Evolutionary conservation across 805 yeast species (phyloP).

Genomic region (Wickerhamiella vanderwaltii): DNA sequence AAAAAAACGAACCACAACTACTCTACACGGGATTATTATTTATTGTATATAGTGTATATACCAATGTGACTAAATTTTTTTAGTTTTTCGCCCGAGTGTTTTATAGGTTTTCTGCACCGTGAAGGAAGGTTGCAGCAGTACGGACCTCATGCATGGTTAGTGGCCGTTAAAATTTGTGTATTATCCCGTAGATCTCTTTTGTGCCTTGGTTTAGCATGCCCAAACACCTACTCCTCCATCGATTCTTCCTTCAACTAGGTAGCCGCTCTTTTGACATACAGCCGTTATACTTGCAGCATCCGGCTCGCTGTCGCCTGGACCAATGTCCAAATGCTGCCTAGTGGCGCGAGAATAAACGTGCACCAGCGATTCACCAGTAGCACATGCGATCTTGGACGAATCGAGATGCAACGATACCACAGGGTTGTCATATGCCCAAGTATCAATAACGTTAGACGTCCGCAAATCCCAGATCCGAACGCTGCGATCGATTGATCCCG

Average conservation of each 20-base stretch:
- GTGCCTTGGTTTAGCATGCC: conserved; percentile 46
- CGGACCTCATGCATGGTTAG: no score
- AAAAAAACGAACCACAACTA: conserved; percentile 4
- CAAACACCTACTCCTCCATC: conserved; percentile 53
- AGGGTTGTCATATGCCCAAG: conserved; percentile 48
- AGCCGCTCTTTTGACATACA: conserved; percentile 48
- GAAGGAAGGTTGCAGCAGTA: neutral
- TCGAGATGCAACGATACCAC: conserved; percentile 50
- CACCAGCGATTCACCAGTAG: conserved; percentile 39
- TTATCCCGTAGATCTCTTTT: no score
- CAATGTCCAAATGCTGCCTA: conserved; percentile 43
- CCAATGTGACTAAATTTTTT: neutral
- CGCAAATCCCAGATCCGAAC: conserved; percentile 64
- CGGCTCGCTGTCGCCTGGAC: conserved; percentile 31
- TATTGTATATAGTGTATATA: conserved; percentile 5
- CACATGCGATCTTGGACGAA: conserved; percentile 40
- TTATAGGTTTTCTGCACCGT: neutral
- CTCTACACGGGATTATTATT: neutral
- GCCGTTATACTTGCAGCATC: conserved; percentile 28
- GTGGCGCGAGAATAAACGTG: conserved; percentile 48
- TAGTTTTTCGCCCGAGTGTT: no score
- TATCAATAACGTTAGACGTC: conserved; percentile 48
- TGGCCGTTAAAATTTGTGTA: no score
- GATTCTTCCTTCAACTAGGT: conserved; percentile 50
- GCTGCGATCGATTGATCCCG: conserved; percentile 53